Evolutionary conservation across 345 rosid genomes (phyloP), one percentile per base, ranked within the genome.

Genomic region (Gossypium ekmanianum): DNA sequence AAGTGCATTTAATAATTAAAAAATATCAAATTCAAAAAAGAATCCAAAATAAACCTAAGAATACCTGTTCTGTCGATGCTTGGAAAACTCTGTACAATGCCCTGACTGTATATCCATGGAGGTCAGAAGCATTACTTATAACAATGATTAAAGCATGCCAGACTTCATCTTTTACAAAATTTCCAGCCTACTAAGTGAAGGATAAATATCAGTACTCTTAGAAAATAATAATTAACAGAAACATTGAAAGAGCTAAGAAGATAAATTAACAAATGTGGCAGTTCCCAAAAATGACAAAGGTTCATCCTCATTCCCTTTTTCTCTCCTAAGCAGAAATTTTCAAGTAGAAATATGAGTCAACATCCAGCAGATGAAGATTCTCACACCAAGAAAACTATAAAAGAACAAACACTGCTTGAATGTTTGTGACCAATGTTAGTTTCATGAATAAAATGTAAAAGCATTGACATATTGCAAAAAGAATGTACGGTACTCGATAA

Each of bases 151-250:
- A 94, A 61, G 90, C 94, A 85, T 93, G 90, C 93, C 99, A 95
- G 45, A 91, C 99, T 81, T 95, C 99, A 89, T 90, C 97, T 82
- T 93, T 95, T 68, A 95, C 98, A 83, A 93, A 91, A 82, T 88
- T 91, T 84, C 99, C 99, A 88, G 98, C 98, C 99, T 95, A 82
- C 87, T 78, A 88, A 80, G 83, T 85, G 81, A 62, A 83, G 71
- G 59, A 84, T 62, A 69, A 68, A 77, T 58, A 84, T 80, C 78
- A 75, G 78, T 72, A 69, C 58, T 61, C 77, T 78, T 57, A 63
- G 79, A 77, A 51, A n/a, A 43, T 68, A 62, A 76, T 65, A 74
- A 73, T 56, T 52, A 77, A 65, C 11, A 61, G 50, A 71, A 54
- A 34, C 12, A 3, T 26, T 74, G 43, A 64, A 20, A 22, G 56